phyloP scores from a whole-genome alignment of 441 rosid species.

The Jatropha multifida region DNA sequence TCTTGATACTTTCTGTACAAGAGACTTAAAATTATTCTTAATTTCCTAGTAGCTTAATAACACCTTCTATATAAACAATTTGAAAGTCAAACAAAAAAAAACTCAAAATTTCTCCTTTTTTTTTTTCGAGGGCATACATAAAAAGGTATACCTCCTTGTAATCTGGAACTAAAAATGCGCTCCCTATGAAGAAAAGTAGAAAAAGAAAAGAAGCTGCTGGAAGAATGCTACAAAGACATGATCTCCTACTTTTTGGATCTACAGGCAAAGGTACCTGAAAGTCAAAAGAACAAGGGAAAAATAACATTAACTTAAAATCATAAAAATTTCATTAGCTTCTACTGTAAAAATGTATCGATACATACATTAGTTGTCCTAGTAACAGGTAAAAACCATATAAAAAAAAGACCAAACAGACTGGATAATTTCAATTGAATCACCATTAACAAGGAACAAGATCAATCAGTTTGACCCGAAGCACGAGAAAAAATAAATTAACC shows the following conservation, averaged over 20 bases:
- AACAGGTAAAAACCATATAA: neutral
- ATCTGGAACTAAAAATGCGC: slow-evolving; percentile 35
- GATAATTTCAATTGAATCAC: neutral
- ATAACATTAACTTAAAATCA: neutral
- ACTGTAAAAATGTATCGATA: neutral
- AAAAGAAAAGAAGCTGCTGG: slow-evolving; percentile 43
- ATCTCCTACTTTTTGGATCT: slow-evolving; percentile 36
- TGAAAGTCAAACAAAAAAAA: neutral
- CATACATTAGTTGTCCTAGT: neutral
- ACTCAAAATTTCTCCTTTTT: neutral
- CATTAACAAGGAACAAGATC: neutral
- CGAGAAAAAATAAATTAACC: neutral
- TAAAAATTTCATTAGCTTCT: neutral
- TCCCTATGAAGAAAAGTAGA: slow-evolving; percentile 40
- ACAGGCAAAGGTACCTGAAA: slow-evolving; percentile 34
- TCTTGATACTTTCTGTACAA: slow-evolving; percentile 41
- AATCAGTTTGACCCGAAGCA: slow-evolving; percentile 2
- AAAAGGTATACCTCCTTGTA: slow-evolving; percentile 38
- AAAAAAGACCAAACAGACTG: neutral
- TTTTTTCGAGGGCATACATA: neutral
- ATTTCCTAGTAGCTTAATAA: slow-evolving; percentile 2
- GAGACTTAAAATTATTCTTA: slow-evolving; percentile 11
- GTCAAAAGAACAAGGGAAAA: neutral
- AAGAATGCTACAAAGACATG: slow-evolving; percentile 36
- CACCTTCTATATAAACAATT: neutral